These are phyloP conservation scores for Massospora cicadina DNA, from an alignment of 371 early-diverging fungal genomes.

Conservation along the genomic window DNA sequence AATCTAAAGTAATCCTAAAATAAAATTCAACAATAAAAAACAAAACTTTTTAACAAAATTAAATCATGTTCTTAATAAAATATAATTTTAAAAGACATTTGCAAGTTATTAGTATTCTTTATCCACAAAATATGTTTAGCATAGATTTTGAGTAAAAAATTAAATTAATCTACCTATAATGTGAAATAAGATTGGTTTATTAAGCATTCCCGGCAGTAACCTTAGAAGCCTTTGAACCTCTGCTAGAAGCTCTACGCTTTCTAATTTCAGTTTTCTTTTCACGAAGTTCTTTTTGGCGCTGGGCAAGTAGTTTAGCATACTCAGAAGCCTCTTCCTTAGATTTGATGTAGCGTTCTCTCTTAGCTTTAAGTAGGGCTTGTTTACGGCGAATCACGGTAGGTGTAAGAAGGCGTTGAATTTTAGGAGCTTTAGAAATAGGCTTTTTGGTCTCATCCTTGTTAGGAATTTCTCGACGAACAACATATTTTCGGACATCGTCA, in stretches of 20 bases:
- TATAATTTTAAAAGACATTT: too few relatives aligned
- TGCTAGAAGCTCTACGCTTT: conserved; percentile 24
- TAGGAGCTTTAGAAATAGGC: conserved; percentile 81
- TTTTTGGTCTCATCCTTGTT: conserved; percentile 77
- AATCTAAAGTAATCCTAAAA: too few relatives aligned
- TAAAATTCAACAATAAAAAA: too few relatives aligned
- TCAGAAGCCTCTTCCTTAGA: conserved; percentile 75
- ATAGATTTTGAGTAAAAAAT: too few relatives aligned
- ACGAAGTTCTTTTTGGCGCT: conserved; percentile 79
- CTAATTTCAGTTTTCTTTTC: conserved; percentile 44
- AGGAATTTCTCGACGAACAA: conserved; percentile 87
- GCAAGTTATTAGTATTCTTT: too few relatives aligned
- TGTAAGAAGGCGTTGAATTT: conserved; percentile 95
- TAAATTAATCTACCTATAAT: too few relatives aligned
- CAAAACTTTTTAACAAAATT: too few relatives aligned
- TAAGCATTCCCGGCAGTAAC: background rate
- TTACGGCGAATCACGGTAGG: conserved; percentile 88
- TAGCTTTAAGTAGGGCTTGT: conserved; percentile 65
- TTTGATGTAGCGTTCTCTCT: conserved; percentile 57
- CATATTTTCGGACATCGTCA: conserved; percentile 95
- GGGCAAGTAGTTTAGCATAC: conserved; percentile 79
- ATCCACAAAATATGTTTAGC: too few relatives aligned
- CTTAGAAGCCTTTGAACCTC: conserved; percentile 7
- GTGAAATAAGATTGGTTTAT: too few relatives aligned
- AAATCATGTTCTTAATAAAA: too few relatives aligned